Conservation (phyloP, 176 grass and related monocot genomes). For the Echinochloa phyllopogon region DNA sequence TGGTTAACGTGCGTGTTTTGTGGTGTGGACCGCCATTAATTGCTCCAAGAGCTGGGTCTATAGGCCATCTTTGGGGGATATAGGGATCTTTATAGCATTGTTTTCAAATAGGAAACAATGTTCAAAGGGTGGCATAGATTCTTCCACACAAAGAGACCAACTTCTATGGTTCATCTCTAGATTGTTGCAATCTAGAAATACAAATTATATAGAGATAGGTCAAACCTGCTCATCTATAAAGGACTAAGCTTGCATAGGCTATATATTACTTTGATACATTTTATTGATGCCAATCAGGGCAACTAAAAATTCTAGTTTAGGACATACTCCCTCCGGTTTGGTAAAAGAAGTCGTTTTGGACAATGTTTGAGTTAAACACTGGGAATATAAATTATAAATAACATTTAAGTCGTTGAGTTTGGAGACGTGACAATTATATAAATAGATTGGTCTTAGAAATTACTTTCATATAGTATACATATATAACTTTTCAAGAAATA, state of each 20-base stretch:
- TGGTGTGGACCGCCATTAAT: slow-evolving; percentile 30
- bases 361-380: too few species aligned
- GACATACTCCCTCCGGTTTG: too few species aligned
- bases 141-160: slow-evolving; percentile 1
- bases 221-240: slow-evolving; percentile 11
- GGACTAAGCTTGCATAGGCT: background rate
- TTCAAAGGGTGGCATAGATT: slow-evolving; percentile 20
- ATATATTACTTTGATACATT: background rate
- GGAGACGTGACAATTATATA: too few species aligned
- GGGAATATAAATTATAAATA: too few species aligned
- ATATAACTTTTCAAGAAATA: too few species aligned
- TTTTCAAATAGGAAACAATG: slow-evolving; percentile 22
- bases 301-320: background rate
- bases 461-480: too few species aligned
- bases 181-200: slow-evolving; percentile 15
- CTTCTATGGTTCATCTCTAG: background rate
- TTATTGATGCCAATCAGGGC: background rate
- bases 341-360: too few species aligned
- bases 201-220: slow-evolving; percentile 5
- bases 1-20: slow-evolving; percentile 14
- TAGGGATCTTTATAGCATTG: slow-evolving; percentile 16
- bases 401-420: too few species aligned
- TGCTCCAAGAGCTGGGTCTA: background rate
- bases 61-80: background rate
- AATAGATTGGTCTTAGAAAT: too few species aligned